A percentile compares a stretch with the other conserved stretches of the same genome.
phyloP scores from a whole-genome alignment of 2,329 filamentous ascomycete genomes.

The Plectosphaerella plurivora region DNA sequence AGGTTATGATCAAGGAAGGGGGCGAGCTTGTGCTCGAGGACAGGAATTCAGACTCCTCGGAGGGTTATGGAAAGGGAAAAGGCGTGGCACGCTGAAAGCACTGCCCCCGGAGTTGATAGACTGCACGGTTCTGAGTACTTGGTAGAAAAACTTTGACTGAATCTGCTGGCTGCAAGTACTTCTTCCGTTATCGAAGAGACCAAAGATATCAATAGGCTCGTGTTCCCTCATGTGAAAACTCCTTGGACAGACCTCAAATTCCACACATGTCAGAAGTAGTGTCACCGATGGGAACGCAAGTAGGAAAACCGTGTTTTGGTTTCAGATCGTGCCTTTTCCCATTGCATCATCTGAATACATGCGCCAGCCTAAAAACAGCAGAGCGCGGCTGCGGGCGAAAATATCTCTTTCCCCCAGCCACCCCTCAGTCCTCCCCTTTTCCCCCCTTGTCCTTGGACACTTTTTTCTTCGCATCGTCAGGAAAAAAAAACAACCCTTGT shows the following conservation, averaged over 20 bases:
- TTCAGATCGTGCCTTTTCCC: conserved; percentile 4
- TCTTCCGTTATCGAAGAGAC: no score
- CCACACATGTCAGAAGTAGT: no score
- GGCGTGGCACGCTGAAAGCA: not conserved
- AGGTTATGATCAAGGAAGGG: conserved; percentile 45
- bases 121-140: no score
- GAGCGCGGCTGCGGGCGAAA: not conserved
- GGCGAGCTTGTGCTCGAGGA: conserved; percentile 34
- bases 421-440: not conserved
- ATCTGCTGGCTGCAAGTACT: no score
- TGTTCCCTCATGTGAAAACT: no score
- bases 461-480: no score
- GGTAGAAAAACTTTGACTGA: no score
- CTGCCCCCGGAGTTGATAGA: no score
- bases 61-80: conserved; percentile 9
- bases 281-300: no score
- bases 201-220: no score
- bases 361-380: conserved; percentile 2
- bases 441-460: not conserved
- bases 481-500: no score
- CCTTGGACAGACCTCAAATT: no score
- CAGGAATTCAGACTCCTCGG: conserved; percentile 6
- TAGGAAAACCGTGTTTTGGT: not conserved
- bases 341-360: conserved; percentile 6
- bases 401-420: not conserved